These are phyloP conservation scores for Picea mariana DNA, from an alignment of 83 land plant genomes.

Conservation along the genomic window DNA sequence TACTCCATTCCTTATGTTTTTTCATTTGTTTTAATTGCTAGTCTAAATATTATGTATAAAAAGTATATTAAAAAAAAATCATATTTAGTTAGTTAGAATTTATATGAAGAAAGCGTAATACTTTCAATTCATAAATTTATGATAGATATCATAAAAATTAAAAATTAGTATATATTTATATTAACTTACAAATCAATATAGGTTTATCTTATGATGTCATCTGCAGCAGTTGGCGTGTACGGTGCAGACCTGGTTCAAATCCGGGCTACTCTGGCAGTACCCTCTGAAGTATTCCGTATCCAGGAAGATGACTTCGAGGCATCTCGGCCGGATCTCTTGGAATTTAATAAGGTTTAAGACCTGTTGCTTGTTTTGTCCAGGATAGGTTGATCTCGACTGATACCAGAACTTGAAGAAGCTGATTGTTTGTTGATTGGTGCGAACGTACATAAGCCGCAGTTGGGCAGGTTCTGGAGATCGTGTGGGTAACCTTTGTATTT, in stretches of 20 bases:
- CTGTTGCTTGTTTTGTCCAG: background rate
- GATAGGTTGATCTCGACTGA: background rate
- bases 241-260: constrained; percentile 42
- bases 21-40: too few relatives aligned
- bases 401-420: background rate
- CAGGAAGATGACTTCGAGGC: constrained; percentile 38
- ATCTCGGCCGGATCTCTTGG: background rate
- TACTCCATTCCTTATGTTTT: too few relatives aligned
- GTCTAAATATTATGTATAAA: too few relatives aligned
- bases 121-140: too few relatives aligned
- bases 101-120: too few relatives aligned
- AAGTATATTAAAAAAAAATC: too few relatives aligned
- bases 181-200: too few relatives aligned
- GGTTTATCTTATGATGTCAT: constrained; percentile 12
- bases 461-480: background rate
- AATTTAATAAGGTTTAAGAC: background rate
- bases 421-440: background rate
- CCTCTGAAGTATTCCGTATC: constrained; percentile 66
- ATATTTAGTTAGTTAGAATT: too few relatives aligned
- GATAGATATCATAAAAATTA: too few relatives aligned
- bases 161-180: too few relatives aligned
- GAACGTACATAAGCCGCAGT: background rate
- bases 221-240: constrained; percentile 84
- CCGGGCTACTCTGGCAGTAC: constrained; percentile 49
- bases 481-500: background rate